Base-by-base conservation (phyloP, 2,329 filamentous ascomycete species). In the Claviceps sp. region DNA sequence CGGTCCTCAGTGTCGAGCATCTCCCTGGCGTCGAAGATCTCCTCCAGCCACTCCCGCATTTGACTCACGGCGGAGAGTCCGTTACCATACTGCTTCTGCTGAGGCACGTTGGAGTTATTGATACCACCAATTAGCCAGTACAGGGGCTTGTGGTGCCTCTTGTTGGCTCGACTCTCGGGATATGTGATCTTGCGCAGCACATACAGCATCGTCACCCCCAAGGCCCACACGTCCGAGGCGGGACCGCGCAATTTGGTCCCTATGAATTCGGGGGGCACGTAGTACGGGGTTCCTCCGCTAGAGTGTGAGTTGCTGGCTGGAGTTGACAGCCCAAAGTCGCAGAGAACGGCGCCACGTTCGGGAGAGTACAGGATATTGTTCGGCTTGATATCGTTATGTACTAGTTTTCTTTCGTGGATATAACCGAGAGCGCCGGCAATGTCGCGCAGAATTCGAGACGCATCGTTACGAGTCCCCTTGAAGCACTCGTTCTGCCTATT, bases 341-440 rank as follows among this genome's bases (percentile, higher is more conserved):
- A 81, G 34, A 82, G 71, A 2, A 81, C 76, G 37, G 77, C 78
- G 5, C 78, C 78, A 11, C 77, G 71, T 41, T 79, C 75, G 30
- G 70, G 70, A 14, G 76, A 79, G 63, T 80, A 82, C 36, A 82
- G 66, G 51, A 81, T 80, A 55, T 81, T 82, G 56, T 72, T 75
- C 1, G 78, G 78, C 62, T 81, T 81, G 63, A 81, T 78, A 61
- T 82, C 78, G 63, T 81, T 82, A 64, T 82, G 78, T 13, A 79
- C 74, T 22, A 76, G 66, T 51, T 69, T 68, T 52, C 72, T 71
- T 48, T 67, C 66, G 62, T 82, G 78, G 37, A 82, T 69, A 61
- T 81, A 81, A 60, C 73, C 67, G 44, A 82, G 65, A 2, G 77
- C 78, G 54, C 71, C 67, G 20, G 73, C 65, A 49, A 79, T 78